Evolutionary conservation across 2,329 filamentous ascomycete genomes (phyloP), one percentile per base, ranked within the genome.

Genomic region (Trichoderma hamatum): DNA sequence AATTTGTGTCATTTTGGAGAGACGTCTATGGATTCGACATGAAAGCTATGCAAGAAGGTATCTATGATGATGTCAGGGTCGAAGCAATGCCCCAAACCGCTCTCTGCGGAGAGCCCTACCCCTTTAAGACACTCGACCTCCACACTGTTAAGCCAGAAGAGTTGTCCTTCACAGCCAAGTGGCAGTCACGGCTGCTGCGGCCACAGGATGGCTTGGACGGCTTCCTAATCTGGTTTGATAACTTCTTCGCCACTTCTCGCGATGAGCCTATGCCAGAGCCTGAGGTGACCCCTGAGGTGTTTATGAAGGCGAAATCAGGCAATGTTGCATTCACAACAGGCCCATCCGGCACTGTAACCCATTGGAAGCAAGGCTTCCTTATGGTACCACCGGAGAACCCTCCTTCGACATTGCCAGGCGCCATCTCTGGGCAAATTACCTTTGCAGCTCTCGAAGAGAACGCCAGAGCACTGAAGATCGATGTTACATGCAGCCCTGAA

Each of bases 1-100:
- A 96, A 68, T 90, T 92, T 78, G 86, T 96, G 72, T 83, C 88
- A 24, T 97, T 95, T 83, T 98, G 95, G 95, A 87, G 91, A 72
- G 89, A 96, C 75, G 92, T 98, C 5, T 97, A 98, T 79, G 95
- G 94, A 61, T 98, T 98, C 80, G 90, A 96, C 77, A 97, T 97
- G 92, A 89, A 88, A 74, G 89, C 92, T 72, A 97, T 98, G 95
- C 90, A 94, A 75, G 86, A 89, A 56, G 90, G 90, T 49, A 93
- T 95, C 69, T 89, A 91, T 75, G 89, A 95, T 71, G 94, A 97
- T 75, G 90, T 90, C n/a, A 85, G 94, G 70, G 88, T 97, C 70
- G 87, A 93, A 70, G 84, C 90, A 71, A 89, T 94, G 80, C 88
- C 90, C 5, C 82, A 82, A 19, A 82, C 83, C 21, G 85, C 88